A percentile compares a stretch with the other conserved stretches of the same genome.
Conservation (phyloP, 352 stramenopile species). For the Phytophthora kernoviae region DNA sequence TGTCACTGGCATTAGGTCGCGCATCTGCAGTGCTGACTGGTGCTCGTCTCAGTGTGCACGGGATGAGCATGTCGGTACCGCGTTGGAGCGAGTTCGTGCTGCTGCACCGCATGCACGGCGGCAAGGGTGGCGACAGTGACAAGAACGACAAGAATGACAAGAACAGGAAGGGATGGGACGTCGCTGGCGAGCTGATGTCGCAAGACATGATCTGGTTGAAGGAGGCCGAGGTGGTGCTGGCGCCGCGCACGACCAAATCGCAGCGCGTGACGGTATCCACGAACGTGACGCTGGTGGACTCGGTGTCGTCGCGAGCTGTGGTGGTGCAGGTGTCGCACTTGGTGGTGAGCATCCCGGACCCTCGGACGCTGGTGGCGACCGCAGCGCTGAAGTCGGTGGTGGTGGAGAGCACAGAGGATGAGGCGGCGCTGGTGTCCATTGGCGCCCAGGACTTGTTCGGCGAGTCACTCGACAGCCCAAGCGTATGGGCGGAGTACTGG, state of each 20-base stretch:
- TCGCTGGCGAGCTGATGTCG: neutral
- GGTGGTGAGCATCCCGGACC: neutral
- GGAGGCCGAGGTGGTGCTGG: slow-evolving; percentile 3
- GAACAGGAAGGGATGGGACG: neutral
- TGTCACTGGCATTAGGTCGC: neutral
- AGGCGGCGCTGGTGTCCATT: neutral
- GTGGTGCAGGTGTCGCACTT: slow-evolving; percentile 1
- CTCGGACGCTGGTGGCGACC: neutral
- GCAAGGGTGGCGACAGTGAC: too few relatives aligned
- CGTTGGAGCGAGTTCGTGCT: slow-evolving; percentile 1
- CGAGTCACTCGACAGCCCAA: neutral
- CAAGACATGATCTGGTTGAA: neutral
- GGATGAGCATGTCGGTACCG: neutral
- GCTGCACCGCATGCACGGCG: neutral
- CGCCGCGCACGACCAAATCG: neutral
- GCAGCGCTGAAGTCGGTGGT: neutral
- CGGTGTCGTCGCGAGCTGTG: neutral
- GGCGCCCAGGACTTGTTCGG: neutral
- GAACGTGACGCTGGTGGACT: slow-evolving; percentile 1
- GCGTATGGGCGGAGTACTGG: slow-evolving; percentile 1
- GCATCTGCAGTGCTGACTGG: neutral
- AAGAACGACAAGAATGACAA: too few relatives aligned
- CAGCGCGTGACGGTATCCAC: neutral
- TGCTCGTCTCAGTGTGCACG: neutral
- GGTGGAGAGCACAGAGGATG: neutral